Percentiles rank a stretch among this genome's conserved stretches.
Conservation (phyloP, 495 filamentous ascomycete species). For the Acidomyces sp. region DNA sequence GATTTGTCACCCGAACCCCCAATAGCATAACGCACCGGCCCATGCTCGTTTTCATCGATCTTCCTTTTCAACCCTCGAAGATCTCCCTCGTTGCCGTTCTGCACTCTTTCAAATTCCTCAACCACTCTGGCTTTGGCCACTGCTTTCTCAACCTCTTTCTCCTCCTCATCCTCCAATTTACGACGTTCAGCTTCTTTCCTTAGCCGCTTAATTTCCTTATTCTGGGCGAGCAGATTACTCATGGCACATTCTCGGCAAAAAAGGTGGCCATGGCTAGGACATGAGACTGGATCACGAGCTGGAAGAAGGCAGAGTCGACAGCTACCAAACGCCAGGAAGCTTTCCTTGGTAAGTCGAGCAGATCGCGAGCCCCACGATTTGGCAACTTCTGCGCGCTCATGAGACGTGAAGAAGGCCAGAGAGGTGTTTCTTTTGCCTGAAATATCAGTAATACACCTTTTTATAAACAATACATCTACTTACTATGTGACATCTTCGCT, state of each 20-base stretch:
- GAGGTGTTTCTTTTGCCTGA: constrained; percentile 88
- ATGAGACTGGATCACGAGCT: constrained; percentile 65
- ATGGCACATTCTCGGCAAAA: constrained; percentile 95
- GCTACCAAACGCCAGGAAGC: constrained; percentile 82
- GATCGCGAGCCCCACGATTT: constrained; percentile 66
- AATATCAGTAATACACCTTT: constrained; percentile 4
- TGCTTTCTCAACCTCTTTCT: constrained; percentile 42
- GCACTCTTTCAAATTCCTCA: constrained; percentile 36
- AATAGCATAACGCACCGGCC: constrained; percentile 54
- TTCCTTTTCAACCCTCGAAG: constrained; percentile 50
- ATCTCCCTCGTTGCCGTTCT: constrained; percentile 41
- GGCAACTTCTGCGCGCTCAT: constrained; percentile 74
- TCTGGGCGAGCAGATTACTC: constrained; percentile 75
- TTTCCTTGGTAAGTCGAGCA: constrained; percentile 81
- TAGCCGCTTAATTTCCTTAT: constrained; percentile 75
- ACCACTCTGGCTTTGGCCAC: constrained; percentile 29
- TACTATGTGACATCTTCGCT: constrained; percentile 19
- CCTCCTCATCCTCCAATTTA: constrained; percentile 41
- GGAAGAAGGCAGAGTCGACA: constrained; percentile 82
- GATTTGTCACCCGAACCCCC: constrained; percentile 57
- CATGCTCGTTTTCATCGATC: constrained; percentile 72
- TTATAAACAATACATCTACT: neutral
- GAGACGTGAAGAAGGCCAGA: constrained; percentile 85
- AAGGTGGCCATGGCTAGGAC: constrained; percentile 67
- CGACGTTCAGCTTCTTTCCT: constrained; percentile 44